Evolutionary conservation across 768 basidiomycete genomes (phyloP).

Genomic region (Collybia nuda): DNA sequence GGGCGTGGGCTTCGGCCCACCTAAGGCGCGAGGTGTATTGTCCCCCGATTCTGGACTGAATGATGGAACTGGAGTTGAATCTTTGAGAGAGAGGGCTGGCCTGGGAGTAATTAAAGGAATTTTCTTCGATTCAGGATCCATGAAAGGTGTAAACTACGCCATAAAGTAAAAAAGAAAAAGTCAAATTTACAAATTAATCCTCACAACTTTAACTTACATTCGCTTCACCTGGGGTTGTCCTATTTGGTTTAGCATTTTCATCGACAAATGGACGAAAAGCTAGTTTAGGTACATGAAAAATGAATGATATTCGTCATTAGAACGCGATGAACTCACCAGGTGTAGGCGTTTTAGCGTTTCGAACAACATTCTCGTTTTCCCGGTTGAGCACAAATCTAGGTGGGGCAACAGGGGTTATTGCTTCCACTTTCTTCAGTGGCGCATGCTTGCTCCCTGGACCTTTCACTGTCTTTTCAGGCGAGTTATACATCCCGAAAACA

Average conservation of each 20-base stretch:
- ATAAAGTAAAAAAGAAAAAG: too few relatives aligned
- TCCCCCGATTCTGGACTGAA: slow-evolving; percentile 26
- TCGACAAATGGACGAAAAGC: slow-evolving; percentile 74
- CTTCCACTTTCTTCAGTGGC: slow-evolving; percentile 66
- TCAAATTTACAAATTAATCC: slow-evolving; percentile 8
- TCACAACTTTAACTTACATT: slow-evolving; percentile 31
- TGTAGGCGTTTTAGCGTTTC: slow-evolving; percentile 37
- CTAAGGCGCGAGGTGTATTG: slow-evolving; percentile 20
- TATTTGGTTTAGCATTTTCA: slow-evolving; percentile 51
- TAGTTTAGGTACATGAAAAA: slow-evolving; percentile 20
- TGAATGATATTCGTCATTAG: slow-evolving; percentile 7
- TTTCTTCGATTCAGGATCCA: slow-evolving; percentile 53
- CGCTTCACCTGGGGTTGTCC: slow-evolving; percentile 33
- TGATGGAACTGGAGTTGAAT: slow-evolving; percentile 29
- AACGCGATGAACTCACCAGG: slow-evolving; percentile 20
- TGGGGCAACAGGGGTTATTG: slow-evolving; percentile 45
- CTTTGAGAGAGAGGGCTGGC: slow-evolving; percentile 52
- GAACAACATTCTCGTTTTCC: slow-evolving; percentile 41
- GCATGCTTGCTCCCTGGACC: slow-evolving; percentile 72
- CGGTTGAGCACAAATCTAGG: slow-evolving; percentile 28
- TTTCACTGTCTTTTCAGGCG: slow-evolving; percentile 69
- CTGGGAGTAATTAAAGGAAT: slow-evolving; percentile 38
- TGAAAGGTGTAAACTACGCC: slow-evolving; percentile 64
- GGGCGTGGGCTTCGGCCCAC: slow-evolving; percentile 25
- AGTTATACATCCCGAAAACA: slow-evolving; percentile 96